These are phyloP conservation scores for Penicillium manginii DNA, from an alignment of 495 filamentous ascomycete genomes.

Conservation along the genomic window DNA sequence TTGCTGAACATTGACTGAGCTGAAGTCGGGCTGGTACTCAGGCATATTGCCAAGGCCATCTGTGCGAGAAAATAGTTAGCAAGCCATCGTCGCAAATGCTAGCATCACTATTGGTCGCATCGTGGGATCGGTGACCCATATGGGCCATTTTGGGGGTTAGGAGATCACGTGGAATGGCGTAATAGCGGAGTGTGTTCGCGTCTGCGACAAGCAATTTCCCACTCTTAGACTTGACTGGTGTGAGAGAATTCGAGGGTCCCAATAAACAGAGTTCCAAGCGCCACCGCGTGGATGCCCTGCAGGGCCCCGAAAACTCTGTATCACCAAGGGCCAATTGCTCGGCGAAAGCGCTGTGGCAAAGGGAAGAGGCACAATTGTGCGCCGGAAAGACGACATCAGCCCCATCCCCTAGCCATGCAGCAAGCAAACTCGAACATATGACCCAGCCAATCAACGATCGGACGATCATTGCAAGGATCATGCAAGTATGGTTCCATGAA, in stretches of 20 bases:
- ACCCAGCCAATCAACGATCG: constrained; percentile 13
- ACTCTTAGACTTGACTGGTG: neutral
- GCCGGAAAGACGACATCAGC: constrained; percentile 23
- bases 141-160: constrained; percentile 3
- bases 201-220: constrained; percentile 25
- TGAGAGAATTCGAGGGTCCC: neutral
- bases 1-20: constrained; percentile 26
- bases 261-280: constrained; percentile 4
- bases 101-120: constrained; percentile 15
- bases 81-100: constrained; percentile 5
- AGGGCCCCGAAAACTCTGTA: constrained; percentile 14
- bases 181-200: constrained; percentile 36
- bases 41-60: constrained; percentile 44
- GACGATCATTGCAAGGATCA: neutral
- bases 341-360: neutral
- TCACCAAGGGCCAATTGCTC: constrained; percentile 11
- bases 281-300: constrained; percentile 25
- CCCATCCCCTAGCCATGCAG: constrained; percentile 13
- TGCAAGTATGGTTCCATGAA: constrained; percentile 9
- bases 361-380: constrained; percentile 7
- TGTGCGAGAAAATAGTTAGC: constrained; percentile 23
- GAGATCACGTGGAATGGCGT: constrained; percentile 50
- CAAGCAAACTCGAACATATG: neutral
- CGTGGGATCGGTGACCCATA: constrained; percentile 12
- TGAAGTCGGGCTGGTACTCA: constrained; percentile 39